A percentile compares a stretch with the other conserved stretches of the same genome.
These are phyloP conservation scores for Sugiyamaella sp. DNA, from an alignment of 1,139 yeast species.

Conservation along the genomic window DNA sequence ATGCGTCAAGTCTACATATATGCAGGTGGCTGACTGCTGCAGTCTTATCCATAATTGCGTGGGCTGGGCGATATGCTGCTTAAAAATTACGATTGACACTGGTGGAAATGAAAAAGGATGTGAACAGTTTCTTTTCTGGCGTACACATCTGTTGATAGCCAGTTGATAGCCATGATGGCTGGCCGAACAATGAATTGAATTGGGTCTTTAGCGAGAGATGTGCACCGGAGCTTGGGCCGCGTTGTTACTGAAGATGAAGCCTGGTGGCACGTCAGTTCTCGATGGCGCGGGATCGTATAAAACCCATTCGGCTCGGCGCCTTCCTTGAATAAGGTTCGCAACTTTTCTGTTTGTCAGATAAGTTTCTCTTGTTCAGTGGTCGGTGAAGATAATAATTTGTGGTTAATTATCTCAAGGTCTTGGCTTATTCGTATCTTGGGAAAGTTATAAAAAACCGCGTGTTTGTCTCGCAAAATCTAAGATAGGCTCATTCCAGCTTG, in stretches of 20 bases:
- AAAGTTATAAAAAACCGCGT: not conserved
- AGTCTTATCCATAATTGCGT: slow-evolving; percentile 2
- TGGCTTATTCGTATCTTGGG: not conserved
- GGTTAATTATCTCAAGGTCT: not conserved
- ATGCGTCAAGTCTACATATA: not conserved
- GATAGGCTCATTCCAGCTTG: not conserved
- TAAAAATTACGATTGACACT: not conserved
- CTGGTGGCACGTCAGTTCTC: not conserved
- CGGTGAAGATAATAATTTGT: not conserved
- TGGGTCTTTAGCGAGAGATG: slow-evolving; percentile 4
- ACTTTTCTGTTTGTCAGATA: not conserved
- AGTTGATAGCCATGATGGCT: slow-evolving; percentile 2
- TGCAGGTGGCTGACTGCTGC: slow-evolving; percentile 16
- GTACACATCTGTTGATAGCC: not conserved
- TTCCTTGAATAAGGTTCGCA: not conserved
- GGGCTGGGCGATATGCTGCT: slow-evolving; percentile 5
- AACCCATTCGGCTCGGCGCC: not conserved
- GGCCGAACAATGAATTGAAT: not conserved
- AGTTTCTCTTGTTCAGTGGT: not conserved
- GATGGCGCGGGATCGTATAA: not conserved
- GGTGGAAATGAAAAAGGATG: not conserved
- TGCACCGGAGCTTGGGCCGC: slow-evolving; percentile 1
- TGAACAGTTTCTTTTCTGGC: not conserved
- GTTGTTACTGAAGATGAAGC: not conserved
- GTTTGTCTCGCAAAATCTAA: not conserved